Conservation (phyloP, 257 asterid genomes). For the Ligustrum vulgare region DNA sequence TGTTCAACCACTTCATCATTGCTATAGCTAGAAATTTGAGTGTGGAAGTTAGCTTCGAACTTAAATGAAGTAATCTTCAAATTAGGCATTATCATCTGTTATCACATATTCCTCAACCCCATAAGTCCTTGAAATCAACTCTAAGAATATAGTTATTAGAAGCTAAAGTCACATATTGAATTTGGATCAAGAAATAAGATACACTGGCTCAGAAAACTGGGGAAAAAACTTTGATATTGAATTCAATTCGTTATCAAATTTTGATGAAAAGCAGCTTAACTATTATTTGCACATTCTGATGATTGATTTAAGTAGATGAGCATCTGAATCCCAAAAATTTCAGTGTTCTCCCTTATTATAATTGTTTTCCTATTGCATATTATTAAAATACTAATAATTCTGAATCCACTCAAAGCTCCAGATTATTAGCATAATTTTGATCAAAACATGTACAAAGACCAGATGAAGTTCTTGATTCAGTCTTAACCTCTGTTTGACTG, state of each 20-base stretch:
- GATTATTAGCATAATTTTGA: neutral
- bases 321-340: neutral
- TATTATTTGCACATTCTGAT: neutral
- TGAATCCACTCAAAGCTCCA: neutral
- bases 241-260: neutral
- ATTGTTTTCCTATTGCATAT: neutral
- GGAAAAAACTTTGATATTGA: neutral
- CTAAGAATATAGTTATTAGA: neutral
- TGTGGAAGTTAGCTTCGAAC: neutral
- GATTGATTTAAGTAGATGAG: neutral
- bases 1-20: neutral
- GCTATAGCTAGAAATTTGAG: neutral
- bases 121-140: neutral
- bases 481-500: no score
- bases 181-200: neutral
- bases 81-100: neutral
- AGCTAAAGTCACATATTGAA: neutral
- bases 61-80: neutral
- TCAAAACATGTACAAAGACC: neutral
- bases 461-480: no score
- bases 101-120: neutral
- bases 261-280: neutral
- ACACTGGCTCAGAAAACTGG: neutral
- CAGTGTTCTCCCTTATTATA: neutral
- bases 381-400: neutral